A percentile compares a stretch with the other conserved stretches of the same genome.
Evolutionary conservation across 1,139 yeast genomes (phyloP).

Genomic region (Nakaseomyces uthaithaninus): DNA sequence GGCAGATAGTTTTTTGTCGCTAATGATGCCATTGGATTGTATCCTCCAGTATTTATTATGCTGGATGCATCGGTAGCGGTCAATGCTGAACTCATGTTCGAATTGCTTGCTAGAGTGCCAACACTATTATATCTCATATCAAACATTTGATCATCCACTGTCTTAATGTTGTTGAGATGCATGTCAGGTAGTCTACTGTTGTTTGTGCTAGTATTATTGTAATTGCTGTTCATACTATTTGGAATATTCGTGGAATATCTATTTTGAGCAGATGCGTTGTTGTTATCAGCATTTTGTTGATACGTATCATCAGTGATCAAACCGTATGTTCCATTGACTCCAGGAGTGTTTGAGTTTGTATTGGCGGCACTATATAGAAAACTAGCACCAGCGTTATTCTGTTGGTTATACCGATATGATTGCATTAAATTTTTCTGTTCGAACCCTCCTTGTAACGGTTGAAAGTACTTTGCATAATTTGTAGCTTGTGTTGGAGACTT

Average conservation of each 20-base stretch:
- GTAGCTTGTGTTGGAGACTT: background rate
- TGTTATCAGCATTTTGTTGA: background rate
- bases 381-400: background rate
- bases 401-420: background rate
- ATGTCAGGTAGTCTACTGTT: too few relatives aligned
- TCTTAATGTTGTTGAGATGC: background rate
- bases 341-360: background rate
- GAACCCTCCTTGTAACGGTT: constrained; percentile 2
- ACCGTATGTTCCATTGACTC: background rate
- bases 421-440: background rate
- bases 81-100: constrained; percentile 1
- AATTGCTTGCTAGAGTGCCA: constrained; percentile 1
- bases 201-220: background rate
- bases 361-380: background rate
- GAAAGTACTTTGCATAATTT: background rate
- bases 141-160: background rate
- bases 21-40: background rate
- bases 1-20: background rate
- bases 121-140: constrained; percentile 3
- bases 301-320: background rate
- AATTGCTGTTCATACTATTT: too few relatives aligned
- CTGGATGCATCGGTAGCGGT: background rate
- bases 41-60: background rate
- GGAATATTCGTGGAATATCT: too few relatives aligned
- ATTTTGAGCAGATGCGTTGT: background rate